These are phyloP conservation scores for Cyanidium caldarium DNA, from an alignment of 23 red algal genomes.

Conservation along the genomic window DNA sequence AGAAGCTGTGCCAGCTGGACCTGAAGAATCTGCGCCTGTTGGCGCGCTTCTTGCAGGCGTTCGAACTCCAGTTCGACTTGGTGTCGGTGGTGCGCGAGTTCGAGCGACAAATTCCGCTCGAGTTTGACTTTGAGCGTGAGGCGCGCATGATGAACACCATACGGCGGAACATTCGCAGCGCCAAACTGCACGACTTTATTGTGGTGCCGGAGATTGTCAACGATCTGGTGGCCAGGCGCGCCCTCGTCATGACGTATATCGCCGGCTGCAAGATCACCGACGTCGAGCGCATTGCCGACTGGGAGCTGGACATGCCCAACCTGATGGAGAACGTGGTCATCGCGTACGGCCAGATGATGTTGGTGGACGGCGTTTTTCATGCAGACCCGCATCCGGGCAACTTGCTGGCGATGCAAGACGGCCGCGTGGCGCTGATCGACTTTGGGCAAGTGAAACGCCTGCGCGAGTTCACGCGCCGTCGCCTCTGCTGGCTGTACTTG, in stretches of 20 bases:
- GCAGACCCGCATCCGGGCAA: constrained; percentile 48
- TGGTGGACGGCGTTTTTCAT: constrained; percentile 73
- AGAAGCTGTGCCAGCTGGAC: constrained; percentile 62
- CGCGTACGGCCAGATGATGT: constrained; percentile 77
- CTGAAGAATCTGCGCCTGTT: constrained; percentile 63
- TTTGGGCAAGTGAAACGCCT: constrained; percentile 90
- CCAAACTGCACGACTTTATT: constrained; percentile 34
- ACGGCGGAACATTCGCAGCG: constrained; percentile 29
- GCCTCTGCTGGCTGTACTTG: constrained; percentile 78
- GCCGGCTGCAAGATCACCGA: constrained; percentile 37
- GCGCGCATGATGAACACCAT: constrained; percentile 75
- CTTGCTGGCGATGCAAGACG: constrained; percentile 58
- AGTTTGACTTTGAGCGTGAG: constrained; percentile 91
- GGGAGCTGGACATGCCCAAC: constrained; percentile 25
- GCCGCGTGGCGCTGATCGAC: constrained; percentile 66
- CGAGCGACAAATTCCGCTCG: constrained; percentile 64
- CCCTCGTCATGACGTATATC: constrained; percentile 74
- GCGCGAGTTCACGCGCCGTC: constrained; percentile 25
- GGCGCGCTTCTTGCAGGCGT: constrained; percentile 52
- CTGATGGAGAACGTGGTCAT: constrained; percentile 44
- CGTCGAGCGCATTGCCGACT: constrained; percentile 16
- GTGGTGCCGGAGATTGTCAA: constrained; percentile 35
- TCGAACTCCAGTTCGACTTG: constrained; percentile 76
- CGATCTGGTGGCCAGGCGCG: constrained; percentile 49
- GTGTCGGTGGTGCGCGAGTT: constrained; percentile 66